These are phyloP conservation scores for Sporothrix dimorphospora DNA, from an alignment of 2,329 filamentous ascomycete genomes.

Conservation along the genomic window DNA sequence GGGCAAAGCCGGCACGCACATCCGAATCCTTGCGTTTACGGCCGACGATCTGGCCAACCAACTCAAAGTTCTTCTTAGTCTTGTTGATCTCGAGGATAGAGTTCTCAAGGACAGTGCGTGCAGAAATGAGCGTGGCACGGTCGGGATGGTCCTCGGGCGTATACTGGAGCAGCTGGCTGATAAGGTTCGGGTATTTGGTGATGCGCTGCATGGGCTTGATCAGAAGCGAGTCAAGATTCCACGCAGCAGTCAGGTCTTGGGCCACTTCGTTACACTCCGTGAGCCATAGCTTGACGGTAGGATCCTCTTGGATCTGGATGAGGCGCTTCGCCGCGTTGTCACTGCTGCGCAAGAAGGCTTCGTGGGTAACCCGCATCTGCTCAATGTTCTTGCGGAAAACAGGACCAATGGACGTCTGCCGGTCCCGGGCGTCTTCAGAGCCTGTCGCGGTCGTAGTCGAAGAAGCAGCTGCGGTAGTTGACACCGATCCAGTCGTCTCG, in stretches of 20 bases:
- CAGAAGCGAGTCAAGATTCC: conserved; percentile 93
- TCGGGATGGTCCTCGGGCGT: conserved; percentile 87
- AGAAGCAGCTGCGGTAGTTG: conserved; percentile 38
- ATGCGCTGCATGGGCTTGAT: conserved; percentile 97
- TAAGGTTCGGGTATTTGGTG: conserved; percentile 87
- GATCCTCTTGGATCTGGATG: conserved; percentile 65
- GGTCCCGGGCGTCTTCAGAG: conserved; percentile 56
- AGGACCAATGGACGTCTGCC: conserved; percentile 56
- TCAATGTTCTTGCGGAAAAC: conserved; percentile 61
- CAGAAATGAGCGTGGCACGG: conserved; percentile 61
- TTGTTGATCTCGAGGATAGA: conserved; percentile 90
- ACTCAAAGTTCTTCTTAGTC: conserved; percentile 90
- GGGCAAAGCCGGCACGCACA: conserved; percentile 79
- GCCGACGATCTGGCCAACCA: conserved; percentile 85
- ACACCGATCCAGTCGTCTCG: conserved; percentile 32
- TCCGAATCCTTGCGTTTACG: conserved; percentile 88
- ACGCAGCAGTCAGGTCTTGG: conserved; percentile 87
- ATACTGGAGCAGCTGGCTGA: conserved; percentile 76
- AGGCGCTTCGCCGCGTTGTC: conserved; percentile 64
- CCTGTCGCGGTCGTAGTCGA: conserved; percentile 41
- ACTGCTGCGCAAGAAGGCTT: conserved; percentile 65
- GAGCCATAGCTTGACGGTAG: conserved; percentile 78
- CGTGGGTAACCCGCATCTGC: conserved; percentile 63
- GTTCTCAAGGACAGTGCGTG: conserved; percentile 59
- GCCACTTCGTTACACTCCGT: conserved; percentile 91